These are phyloP conservation scores for Colletotrichum tabaci DNA, from an alignment of 2,329 filamentous ascomycete species.

Conservation along the genomic window DNA sequence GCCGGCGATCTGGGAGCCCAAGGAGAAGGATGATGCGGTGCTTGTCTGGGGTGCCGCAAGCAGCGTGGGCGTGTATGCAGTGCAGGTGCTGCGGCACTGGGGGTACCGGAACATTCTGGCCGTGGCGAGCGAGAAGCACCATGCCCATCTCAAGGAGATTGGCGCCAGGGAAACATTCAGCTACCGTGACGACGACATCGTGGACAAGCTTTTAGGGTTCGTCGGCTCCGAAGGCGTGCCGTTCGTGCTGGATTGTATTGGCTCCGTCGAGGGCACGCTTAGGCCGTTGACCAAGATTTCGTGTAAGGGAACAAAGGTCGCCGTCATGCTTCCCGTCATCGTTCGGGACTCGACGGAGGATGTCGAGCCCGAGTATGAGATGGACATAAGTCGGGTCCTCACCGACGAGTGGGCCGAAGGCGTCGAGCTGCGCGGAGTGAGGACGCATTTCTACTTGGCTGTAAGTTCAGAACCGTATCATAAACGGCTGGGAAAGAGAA, in stretches of 20 bases:
- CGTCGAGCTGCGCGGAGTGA: constrained; percentile 67
- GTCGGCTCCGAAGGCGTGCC: constrained; percentile 52
- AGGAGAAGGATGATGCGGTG: constrained; percentile 54
- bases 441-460: constrained; percentile 68
- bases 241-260: constrained; percentile 70
- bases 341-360: constrained; percentile 64
- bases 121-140: constrained; percentile 62
- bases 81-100: constrained; percentile 67
- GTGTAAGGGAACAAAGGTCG: constrained; percentile 64
- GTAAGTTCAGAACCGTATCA: constrained; percentile 51
- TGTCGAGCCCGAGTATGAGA: constrained; percentile 66
- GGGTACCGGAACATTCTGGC: constrained; percentile 66
- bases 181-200: constrained; percentile 57
- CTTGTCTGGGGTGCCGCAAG: constrained; percentile 68
- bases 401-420: constrained; percentile 64
- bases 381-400: constrained; percentile 59
- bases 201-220: constrained; percentile 52
- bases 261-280: constrained; percentile 62
- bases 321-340: constrained; percentile 73
- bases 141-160: constrained; percentile 57
- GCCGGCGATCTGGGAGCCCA: constrained; percentile 56
- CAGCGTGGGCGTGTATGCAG: constrained; percentile 65
- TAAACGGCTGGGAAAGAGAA: background rate
- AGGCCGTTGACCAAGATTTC: constrained; percentile 66
- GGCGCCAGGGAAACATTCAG: constrained; percentile 65